A percentile compares a stretch with the other conserved stretches of the same genome.
These are phyloP conservation scores for Thelephora aurantiotincta DNA, from an alignment of 768 basidiomycete species.

Conservation along the genomic window DNA sequence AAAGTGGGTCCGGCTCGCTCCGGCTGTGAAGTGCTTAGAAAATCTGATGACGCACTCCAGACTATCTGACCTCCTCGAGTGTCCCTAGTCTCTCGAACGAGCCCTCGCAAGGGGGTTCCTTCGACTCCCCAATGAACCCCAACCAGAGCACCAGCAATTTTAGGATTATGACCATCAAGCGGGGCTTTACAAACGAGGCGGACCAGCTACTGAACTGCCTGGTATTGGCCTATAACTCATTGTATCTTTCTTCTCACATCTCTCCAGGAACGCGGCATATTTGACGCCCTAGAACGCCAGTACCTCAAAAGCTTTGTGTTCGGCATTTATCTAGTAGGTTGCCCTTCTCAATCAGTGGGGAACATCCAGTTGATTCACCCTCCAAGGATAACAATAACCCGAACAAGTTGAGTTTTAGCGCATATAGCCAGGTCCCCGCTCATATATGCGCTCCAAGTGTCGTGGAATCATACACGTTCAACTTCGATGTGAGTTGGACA, in stretches of 20 bases:
- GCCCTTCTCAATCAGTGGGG: too few species aligned
- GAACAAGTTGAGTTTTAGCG: conserved; percentile 45
- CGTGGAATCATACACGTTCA: conserved; percentile 80
- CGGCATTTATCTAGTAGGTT: conserved; percentile 64
- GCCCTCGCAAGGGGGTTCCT: conserved; percentile 20
- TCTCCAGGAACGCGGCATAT: conserved; percentile 71
- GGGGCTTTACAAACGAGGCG: conserved; percentile 72
- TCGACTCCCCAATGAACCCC: conserved; percentile 22
- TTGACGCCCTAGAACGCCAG: conserved; percentile 72
- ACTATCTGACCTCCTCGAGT: conserved; percentile 36
- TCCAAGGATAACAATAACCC: conserved; percentile 72
- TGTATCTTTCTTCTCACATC: not conserved
- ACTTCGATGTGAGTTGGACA: conserved; percentile 44
- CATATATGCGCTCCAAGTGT: conserved; percentile 32
- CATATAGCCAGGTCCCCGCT: conserved; percentile 4
- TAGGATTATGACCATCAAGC: conserved; percentile 58
- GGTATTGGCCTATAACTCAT: conserved; percentile 21
- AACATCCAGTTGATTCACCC: conserved; percentile 1
- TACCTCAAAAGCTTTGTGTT: conserved; percentile 81
- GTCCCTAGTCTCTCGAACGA: conserved; percentile 18
- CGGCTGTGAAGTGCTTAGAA: not conserved
- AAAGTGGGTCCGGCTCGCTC: conserved; percentile 26
- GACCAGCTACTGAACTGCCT: conserved; percentile 73
- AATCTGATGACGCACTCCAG: conserved; percentile 17
- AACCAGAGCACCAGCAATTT: conserved; percentile 43